Conservation (phyloP, 805 yeast genomes). For the Yarrowia porcina region DNA sequence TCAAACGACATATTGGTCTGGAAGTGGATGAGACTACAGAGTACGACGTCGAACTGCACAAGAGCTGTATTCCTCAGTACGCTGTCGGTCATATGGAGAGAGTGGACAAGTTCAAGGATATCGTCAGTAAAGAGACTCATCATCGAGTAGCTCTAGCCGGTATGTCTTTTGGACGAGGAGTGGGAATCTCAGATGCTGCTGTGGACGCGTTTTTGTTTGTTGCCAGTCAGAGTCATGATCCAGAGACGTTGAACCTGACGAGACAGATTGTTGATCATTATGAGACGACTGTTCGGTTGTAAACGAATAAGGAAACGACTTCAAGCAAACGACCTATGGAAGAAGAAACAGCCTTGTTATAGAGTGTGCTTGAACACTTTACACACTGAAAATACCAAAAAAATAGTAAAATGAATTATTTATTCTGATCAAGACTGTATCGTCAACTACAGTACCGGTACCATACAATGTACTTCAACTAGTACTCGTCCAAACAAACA, state of each 20-base stretch:
- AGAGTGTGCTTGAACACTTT: no score
- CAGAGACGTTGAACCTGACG: constrained; percentile 36
- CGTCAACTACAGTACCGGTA: no score
- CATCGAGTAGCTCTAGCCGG: constrained; percentile 64
- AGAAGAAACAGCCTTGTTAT: no score
- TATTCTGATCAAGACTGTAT: no score
- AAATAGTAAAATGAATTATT: no score
- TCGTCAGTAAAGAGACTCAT: constrained; percentile 40
- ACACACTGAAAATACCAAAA: no score
- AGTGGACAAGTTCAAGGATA: constrained; percentile 39
- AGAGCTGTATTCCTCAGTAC: constrained; percentile 75
- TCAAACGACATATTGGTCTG: constrained; percentile 43
- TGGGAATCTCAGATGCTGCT: constrained; percentile 88
- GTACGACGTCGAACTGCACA: constrained; percentile 44
- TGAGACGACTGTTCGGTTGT: constrained; percentile 34
- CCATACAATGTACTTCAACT: no score
- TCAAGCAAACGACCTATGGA: no score
- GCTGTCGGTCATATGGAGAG: constrained; percentile 61
- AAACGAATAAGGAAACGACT: no score
- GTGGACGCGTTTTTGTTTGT: constrained; percentile 62
- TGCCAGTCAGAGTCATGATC: constrained; percentile 36
- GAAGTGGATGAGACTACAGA: constrained; percentile 35
- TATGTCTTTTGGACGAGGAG: constrained; percentile 72
- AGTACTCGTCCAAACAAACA: no score
- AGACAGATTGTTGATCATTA: constrained; percentile 33